phyloP scores from a whole-genome alignment of 768 basidiomycete species.

The Arthromyces matolae region DNA sequence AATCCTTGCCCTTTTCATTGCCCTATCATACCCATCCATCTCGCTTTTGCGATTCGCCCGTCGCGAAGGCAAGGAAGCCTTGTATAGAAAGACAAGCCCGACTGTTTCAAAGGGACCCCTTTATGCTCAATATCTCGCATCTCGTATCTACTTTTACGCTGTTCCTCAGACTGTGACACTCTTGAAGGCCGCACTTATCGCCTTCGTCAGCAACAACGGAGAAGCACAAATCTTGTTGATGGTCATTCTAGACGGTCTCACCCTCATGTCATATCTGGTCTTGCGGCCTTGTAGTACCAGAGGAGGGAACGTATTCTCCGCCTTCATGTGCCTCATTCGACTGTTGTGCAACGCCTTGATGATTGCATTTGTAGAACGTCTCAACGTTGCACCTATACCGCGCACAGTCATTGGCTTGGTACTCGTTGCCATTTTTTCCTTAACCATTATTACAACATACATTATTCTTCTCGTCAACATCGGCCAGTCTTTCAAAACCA shows the following conservation, averaged over 20 bases:
- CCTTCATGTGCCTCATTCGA: constrained; percentile 64
- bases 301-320: constrained; percentile 67
- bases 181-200: constrained; percentile 69
- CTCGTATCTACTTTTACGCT: constrained; percentile 67
- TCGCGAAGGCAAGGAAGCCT: constrained; percentile 21
- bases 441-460: constrained; percentile 67
- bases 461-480: constrained; percentile 59
- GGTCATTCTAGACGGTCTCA: constrained; percentile 61
- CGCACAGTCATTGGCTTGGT: constrained; percentile 79
- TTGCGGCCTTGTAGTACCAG: constrained; percentile 64
- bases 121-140: constrained; percentile 61
- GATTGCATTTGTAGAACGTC: constrained; percentile 69
- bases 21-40: constrained; percentile 48
- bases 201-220: constrained; percentile 57
- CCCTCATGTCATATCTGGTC: constrained; percentile 48
- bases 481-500: constrained; percentile 26
- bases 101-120: constrained; percentile 52
- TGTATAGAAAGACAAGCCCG: constrained; percentile 31
- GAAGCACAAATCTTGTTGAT: constrained; percentile 67
- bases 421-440: constrained; percentile 65
- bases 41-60: constrained; percentile 45
- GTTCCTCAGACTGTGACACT: constrained; percentile 54
- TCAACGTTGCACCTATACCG: constrained; percentile 69
- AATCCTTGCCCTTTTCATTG: constrained; percentile 47
- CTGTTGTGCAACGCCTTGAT: constrained; percentile 67